Base-by-base conservation (phyloP, 179 eudicot species). In the Camellia oleifera region DNA sequence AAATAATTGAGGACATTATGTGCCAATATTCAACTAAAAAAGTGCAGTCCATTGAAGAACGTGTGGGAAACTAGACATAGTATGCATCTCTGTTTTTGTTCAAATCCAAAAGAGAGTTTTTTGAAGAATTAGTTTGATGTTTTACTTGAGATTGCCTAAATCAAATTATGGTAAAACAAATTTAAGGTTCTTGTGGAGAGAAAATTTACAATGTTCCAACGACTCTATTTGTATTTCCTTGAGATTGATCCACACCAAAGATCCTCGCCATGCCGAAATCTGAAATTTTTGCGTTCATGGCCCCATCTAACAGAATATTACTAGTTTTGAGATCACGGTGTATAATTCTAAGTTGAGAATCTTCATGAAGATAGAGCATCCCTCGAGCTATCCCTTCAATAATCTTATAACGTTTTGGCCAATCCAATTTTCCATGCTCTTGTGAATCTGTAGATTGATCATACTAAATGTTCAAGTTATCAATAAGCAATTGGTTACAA, bases 281-380 rank as follows among this genome's bases (percentile, higher is more conserved):
- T 20, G 90, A 87, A 54, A 89, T 86, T 75, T 87, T 89, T 0
- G 92, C 88, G 45, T 82, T 81, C 92, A 86, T 74, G 2, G 79
- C 86, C 14, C 20, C 78, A 62, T 83, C 86, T 11, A 85, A 48
- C 17, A 85, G 74, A 45, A 89, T 69, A 40, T 89, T 89, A 54
- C 91, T 87, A 52, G 89, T 81, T 80, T 89, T 89, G 9, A 89
- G 81, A 79, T 89, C 91, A n/a, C 91, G 82, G 54, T 89, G 91
- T 26, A 89, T 85, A 8, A 89, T 82, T 58, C 71, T 78, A 23
- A 87, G 77, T 8, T 87, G 82, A 13, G 90, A 88, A 82, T 90
- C 93, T 69, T 86, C 84, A 76, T 90, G 93, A 62, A 90, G 91
- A 82, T 90, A 90, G 11, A 87, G 64, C 18, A 90, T 82, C 10